Evolutionary conservation across 2,329 filamentous ascomycete genomes (phyloP).

Genomic region (Colletotrichum kahawae): DNA sequence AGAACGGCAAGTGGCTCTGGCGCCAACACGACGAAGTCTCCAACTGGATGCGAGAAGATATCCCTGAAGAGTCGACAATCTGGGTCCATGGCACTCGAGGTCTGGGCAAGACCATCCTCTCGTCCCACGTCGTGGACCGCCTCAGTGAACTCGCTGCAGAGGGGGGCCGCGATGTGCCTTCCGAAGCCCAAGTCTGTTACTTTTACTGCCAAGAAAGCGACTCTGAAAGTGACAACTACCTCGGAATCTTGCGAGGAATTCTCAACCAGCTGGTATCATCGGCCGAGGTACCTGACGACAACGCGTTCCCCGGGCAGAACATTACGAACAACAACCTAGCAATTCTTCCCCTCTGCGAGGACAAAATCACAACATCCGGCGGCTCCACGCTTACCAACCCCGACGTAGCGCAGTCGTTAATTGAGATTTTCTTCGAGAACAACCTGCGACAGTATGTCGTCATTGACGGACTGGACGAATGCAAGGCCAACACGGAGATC

Average conservation of each 20-base stretch:
- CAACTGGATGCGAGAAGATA: constrained; percentile 20
- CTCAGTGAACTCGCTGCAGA: constrained; percentile 16
- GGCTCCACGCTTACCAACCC: constrained; percentile 29
- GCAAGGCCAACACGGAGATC: constrained; percentile 29
- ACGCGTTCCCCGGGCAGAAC: fast-evolving
- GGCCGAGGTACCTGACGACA: neutral
- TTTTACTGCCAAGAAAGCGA: constrained; percentile 46
- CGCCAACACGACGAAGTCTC: neutral
- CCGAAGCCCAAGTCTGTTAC: constrained; percentile 32
- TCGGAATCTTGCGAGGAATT: constrained; percentile 35
- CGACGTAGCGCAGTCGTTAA: constrained; percentile 29
- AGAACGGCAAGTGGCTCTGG: constrained; percentile 14
- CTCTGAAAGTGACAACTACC: constrained; percentile 27
- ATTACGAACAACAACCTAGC: constrained; percentile 23
- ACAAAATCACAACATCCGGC: constrained; percentile 29
- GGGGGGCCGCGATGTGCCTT: neutral
- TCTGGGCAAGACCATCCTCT: constrained; percentile 45
- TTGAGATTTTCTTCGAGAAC: constrained; percentile 34
- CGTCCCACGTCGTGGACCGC: constrained; percentile 41
- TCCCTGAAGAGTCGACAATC: constrained; percentile 27
- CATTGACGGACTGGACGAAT: constrained; percentile 51
- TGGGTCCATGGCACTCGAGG: constrained; percentile 39
- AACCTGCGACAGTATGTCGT: constrained; percentile 38
- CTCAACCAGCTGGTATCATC: constrained; percentile 34
- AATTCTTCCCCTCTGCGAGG: constrained; percentile 32